These are phyloP conservation scores for Ceratopteris richardii DNA, from an alignment of 75 land plant genomes.

Conservation along the genomic window DNA sequence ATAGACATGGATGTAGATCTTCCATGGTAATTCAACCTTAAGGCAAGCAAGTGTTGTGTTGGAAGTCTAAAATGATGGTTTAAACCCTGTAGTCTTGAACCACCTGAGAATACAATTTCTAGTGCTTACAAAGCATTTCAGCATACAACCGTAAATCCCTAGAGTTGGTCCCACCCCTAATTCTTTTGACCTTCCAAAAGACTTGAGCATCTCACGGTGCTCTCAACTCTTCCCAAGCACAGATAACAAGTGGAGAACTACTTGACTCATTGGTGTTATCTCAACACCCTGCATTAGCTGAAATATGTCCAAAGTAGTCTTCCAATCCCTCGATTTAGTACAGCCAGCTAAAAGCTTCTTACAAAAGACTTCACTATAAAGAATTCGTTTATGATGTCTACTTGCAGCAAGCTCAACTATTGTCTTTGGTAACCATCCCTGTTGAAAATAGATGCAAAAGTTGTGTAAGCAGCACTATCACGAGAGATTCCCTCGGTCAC, in stretches of 20 bases:
- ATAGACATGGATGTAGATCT: background rate
- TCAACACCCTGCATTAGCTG: slow-evolving; percentile 40
- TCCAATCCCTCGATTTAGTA: slow-evolving; percentile 81
- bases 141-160: slow-evolving; percentile 47
- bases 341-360: slow-evolving; percentile 70
- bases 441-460: slow-evolving; percentile 68
- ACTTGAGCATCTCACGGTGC: slow-evolving; percentile 69
- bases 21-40: background rate
- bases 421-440: slow-evolving; percentile 43
- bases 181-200: slow-evolving; percentile 56
- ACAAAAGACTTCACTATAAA: slow-evolving; percentile 38
- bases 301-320: slow-evolving; percentile 32
- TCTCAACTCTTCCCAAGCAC: slow-evolving; percentile 77
- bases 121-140: slow-evolving; percentile 55
- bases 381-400: slow-evolving; percentile 47
- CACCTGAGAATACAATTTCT: slow-evolving; percentile 50
- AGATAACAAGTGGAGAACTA: slow-evolving; percentile 48
- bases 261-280: slow-evolving; percentile 30
- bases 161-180: slow-evolving; percentile 31
- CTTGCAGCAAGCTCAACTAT: slow-evolving; percentile 46
- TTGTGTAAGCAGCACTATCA: slow-evolving; percentile 62
- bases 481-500: slow-evolving; percentile 38
- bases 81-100: slow-evolving; percentile 8
- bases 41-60: background rate
- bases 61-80: slow-evolving; percentile 15